Conservation (phyloP, 345 rosid genomes). For the Noccaea bulbosa region DNA sequence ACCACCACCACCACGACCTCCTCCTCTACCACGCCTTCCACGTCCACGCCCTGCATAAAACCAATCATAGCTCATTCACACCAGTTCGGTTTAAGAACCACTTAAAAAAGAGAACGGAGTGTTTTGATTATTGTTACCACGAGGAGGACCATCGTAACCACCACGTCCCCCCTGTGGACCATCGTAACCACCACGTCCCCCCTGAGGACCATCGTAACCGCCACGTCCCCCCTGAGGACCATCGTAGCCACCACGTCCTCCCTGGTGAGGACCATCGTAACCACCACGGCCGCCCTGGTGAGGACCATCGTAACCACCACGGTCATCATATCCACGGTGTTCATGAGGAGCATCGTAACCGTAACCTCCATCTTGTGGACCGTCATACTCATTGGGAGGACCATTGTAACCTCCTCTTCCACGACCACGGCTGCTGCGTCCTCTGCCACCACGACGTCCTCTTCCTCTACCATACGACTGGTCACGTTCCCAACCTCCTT, state of each 20-base stretch:
- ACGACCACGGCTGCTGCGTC: slow-evolving; percentile 72
- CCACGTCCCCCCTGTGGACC: slow-evolving; percentile 42
- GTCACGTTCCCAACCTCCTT: slow-evolving; percentile 76
- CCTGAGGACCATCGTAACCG: slow-evolving; percentile 28
- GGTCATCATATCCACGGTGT: slow-evolving; percentile 41
- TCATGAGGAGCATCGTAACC: slow-evolving; percentile 58
- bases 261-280: slow-evolving; percentile 35
- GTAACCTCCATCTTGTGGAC: slow-evolving; percentile 71
- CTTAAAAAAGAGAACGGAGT: background rate
- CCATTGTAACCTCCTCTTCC: slow-evolving; percentile 89
- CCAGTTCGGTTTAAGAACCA: background rate
- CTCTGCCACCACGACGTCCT: slow-evolving; percentile 75
- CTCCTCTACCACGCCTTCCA: slow-evolving; percentile 50
- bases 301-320: slow-evolving; percentile 25
- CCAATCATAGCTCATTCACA: slow-evolving; percentile 24
- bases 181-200: slow-evolving; percentile 29
- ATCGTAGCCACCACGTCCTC: slow-evolving; percentile 45
- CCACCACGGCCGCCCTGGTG: slow-evolving; percentile 35
- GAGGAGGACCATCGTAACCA: slow-evolving; percentile 44
- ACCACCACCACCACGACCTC: slow-evolving; percentile 58
- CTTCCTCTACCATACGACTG: slow-evolving; percentile 76
- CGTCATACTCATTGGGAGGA: slow-evolving; percentile 56
- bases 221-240: slow-evolving; percentile 42
- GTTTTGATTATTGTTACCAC: slow-evolving; percentile 37
- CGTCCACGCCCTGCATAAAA: slow-evolving; percentile 66